Evolutionary conservation across 768 basidiomycete genomes (phyloP), one percentile per base, ranked within the genome.

Genomic region (Phanerodontia chrysosporium): DNA sequence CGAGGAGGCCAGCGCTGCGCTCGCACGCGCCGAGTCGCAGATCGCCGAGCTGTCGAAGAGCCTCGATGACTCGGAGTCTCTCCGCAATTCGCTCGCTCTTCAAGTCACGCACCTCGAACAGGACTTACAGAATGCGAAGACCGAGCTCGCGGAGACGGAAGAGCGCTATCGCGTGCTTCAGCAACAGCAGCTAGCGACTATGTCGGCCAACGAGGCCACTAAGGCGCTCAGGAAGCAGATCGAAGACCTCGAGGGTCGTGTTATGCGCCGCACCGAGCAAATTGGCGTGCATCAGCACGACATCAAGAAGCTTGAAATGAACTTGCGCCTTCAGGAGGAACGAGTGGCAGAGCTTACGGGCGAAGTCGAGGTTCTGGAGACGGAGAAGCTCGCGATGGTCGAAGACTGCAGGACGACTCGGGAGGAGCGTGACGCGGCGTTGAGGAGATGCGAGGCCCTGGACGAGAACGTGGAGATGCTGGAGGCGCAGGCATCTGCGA

Each of bases 371-470:
- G 80, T 80, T 60, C 74, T 85, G 58, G 76, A 73, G 22, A 79
- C 83, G 4, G 82, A 91, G 75, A 90, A 87, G 69, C 83, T 83
- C 57, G 85, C 88, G 1, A 90, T 93, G 87, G 82, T 92, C 0
- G 90, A 92, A 62, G 91, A 93, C 67, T 92, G 91, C 65, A 85
- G 86, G 3, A 84, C 86, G 56, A 89, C 89, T 1, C 77, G 91
- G 55, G 86, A 86, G 56, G 82, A 86, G 22, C 78, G 91, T 35
- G 87, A 93, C 69, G 78, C 78, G 25, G 87, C 89, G 4, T 68
- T 85, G 45, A 66, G 68, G 55, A 75, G 74, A 59, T 69, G 80
- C 27, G 91, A 92, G 57, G 71, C 70, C n/a, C 68, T 86, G 59
- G 90, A 92, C 64, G 79, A 84, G 44, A 81, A 83, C 60, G 61